A percentile compares a stretch with the other conserved stretches of the same genome.
phyloP scores from a whole-genome alignment of 768 basidiomycete species.

The Dentipellis sp. region DNA sequence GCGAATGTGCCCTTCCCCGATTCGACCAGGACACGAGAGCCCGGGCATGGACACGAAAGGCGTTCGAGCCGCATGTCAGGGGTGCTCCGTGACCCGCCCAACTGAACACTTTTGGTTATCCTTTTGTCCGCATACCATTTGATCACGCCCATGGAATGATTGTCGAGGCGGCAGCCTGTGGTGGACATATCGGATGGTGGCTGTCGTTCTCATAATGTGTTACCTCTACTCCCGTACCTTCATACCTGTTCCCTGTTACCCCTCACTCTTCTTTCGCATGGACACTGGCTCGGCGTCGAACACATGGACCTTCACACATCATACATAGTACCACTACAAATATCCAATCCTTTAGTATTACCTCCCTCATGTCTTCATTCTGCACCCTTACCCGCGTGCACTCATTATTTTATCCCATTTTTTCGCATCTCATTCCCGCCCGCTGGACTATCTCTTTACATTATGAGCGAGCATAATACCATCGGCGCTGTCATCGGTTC shows the following conservation, averaged over 20 bases:
- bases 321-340: too few species aligned
- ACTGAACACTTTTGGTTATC: slow-evolving; percentile 7
- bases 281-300: background rate
- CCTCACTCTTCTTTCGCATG: background rate
- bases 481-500: too few species aligned
- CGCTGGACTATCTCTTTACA: too few species aligned
- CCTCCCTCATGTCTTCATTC: background rate
- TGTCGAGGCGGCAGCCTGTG: too few species aligned
- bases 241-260: background rate
- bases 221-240: background rate
- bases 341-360: too few species aligned
- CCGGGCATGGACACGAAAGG: slow-evolving; percentile 16
- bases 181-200: too few species aligned
- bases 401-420: background rate
- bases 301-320: background rate
- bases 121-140: too few species aligned
- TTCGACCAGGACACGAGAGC: slow-evolving; percentile 13
- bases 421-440: background rate
- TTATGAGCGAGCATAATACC: too few species aligned
- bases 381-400: background rate
- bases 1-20: slow-evolving; percentile 53
- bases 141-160: too few species aligned
- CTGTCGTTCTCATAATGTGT: background rate
- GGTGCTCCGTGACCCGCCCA: slow-evolving; percentile 32
- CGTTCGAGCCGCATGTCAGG: slow-evolving; percentile 24